These are phyloP conservation scores for Danielia reshetovae DNA, from an alignment of 805 yeast species.

Conservation along the genomic window DNA sequence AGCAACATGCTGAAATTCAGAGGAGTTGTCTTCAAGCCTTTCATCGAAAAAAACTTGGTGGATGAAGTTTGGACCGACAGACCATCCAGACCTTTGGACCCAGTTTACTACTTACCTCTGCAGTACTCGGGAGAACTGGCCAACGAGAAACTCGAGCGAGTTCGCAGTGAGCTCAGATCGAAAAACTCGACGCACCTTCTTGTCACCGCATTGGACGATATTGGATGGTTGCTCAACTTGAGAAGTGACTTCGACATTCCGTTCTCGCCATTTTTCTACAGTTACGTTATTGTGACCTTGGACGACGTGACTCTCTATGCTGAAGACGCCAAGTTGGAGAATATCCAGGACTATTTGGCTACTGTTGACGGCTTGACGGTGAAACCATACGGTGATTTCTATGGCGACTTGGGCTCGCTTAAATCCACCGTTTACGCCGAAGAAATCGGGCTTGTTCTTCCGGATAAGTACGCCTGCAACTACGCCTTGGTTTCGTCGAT, in stretches of 20 bases:
- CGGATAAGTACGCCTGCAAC: conserved; percentile 26
- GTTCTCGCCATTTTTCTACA: conserved; percentile 82
- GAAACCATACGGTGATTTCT: conserved; percentile 53
- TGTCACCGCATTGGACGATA: conserved; percentile 76
- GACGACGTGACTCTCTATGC: conserved; percentile 49
- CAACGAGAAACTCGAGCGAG: conserved; percentile 24
- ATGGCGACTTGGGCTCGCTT: conserved; percentile 45
- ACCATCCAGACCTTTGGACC: conserved; percentile 32
- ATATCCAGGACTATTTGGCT: conserved; percentile 25
- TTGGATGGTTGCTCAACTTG: conserved; percentile 86
- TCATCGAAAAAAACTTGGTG: conserved; percentile 27
- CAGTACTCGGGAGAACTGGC: conserved; percentile 34
- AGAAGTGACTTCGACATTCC: conserved; percentile 75
- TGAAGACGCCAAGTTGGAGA: conserved; percentile 41
- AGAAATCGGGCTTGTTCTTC: conserved; percentile 25
- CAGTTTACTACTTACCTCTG: conserved; percentile 27
- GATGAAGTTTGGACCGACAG: conserved; percentile 37
- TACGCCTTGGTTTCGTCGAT: conserved; percentile 29
- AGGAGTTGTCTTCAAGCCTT: conserved; percentile 28
- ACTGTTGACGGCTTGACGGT: conserved; percentile 32
- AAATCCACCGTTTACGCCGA: conserved; percentile 17
- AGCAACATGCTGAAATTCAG: conserved; percentile 19
- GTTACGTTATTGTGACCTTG: conserved; percentile 45
- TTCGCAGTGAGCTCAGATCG: conserved; percentile 28
- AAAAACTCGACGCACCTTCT: conserved; percentile 38